Percentiles rank a stretch among this genome's conserved stretches.
These are phyloP conservation scores for Aphelidium insulamus DNA, from an alignment of 371 early-diverging fungal genomes.

Conservation along the genomic window DNA sequence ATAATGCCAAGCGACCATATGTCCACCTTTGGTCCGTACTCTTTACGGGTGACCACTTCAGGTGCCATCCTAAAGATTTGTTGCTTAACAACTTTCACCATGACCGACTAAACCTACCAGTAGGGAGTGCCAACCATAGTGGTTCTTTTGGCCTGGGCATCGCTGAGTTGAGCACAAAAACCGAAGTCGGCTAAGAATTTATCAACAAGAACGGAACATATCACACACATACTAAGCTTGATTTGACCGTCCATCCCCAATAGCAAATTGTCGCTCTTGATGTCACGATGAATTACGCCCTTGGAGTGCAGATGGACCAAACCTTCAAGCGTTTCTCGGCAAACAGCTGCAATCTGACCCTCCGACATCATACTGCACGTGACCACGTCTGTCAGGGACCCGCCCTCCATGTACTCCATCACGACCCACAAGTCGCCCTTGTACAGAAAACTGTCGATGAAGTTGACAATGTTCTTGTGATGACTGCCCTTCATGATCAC, in stretches of 20 bases:
- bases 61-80: slow-evolving; percentile 38
- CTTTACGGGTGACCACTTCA: slow-evolving; percentile 73
- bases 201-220: slow-evolving; percentile 2
- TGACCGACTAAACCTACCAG: slow-evolving; percentile 19
- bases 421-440: slow-evolving; percentile 84
- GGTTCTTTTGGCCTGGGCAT: slow-evolving; percentile 61
- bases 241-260: slow-evolving; percentile 66
- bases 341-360: slow-evolving; percentile 73
- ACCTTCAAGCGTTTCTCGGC: slow-evolving; percentile 65
- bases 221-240: slow-evolving; percentile 83
- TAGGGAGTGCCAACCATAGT: slow-evolving; percentile 95
- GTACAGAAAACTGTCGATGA: slow-evolving; percentile 66
- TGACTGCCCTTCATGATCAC: slow-evolving; percentile 81
- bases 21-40: slow-evolving; percentile 75
- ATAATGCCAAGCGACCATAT: slow-evolving; percentile 86
- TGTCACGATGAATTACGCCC: slow-evolving; percentile 89
- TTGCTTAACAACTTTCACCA: no score
- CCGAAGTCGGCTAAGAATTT: slow-evolving; percentile 49
- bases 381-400: slow-evolving; percentile 87
- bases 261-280: slow-evolving; percentile 88
- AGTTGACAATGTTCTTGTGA: slow-evolving; percentile 89
- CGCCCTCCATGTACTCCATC: slow-evolving; percentile 98
- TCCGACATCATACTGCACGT: slow-evolving; percentile 78
- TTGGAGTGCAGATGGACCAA: slow-evolving; percentile 74
- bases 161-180: slow-evolving; percentile 78